Percentiles rank a stretch among this genome's conserved stretches.
Evolutionary conservation across 2,329 filamentous ascomycete genomes (phyloP).

Genomic region (Onygena corvina): DNA sequence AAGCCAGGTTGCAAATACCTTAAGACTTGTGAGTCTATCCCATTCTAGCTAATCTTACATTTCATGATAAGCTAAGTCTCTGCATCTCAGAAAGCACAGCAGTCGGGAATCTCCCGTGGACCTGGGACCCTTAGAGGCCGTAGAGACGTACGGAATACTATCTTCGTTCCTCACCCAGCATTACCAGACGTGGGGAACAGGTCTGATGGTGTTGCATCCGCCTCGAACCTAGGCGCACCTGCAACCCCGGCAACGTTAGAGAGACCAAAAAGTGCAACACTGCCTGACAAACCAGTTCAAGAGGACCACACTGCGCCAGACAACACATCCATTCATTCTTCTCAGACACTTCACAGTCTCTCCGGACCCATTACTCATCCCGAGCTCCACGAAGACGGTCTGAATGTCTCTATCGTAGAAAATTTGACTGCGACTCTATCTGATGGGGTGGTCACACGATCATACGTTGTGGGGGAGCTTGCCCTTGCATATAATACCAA

Average conservation of each 20-base stretch:
- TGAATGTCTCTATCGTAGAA: constrained; percentile 84
- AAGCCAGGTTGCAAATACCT: constrained; percentile 39
- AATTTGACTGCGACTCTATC: constrained; percentile 79
- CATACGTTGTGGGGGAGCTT: constrained; percentile 74
- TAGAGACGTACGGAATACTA: constrained; percentile 81
- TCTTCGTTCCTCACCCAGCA: constrained; percentile 54
- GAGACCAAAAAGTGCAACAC: constrained; percentile 26
- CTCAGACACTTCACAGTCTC: constrained; percentile 61
- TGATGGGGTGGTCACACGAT: constrained; percentile 55
- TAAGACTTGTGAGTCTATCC: constrained; percentile 31
- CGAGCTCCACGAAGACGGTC: constrained; percentile 63
- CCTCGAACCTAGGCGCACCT: constrained; percentile 18
- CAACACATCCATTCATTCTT: constrained; percentile 81
- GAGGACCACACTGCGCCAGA: constrained; percentile 64
- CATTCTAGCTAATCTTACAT: neutral
- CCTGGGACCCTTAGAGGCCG: constrained; percentile 72
- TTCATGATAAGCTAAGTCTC: constrained; percentile 16
- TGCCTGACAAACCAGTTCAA: constrained; percentile 43
- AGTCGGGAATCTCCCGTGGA: constrained; percentile 49
- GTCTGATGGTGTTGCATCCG: neutral
- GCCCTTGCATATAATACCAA: constrained; percentile 64
- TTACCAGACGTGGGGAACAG: constrained; percentile 26
- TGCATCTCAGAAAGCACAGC: constrained; percentile 32
- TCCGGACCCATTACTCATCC: constrained; percentile 63
- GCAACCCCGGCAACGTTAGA: constrained; percentile 25